Evolutionary conservation across 2,329 filamentous ascomycete genomes (phyloP), one percentile per base, ranked within the genome.

Genomic region (Elsinoe perseae): DNA sequence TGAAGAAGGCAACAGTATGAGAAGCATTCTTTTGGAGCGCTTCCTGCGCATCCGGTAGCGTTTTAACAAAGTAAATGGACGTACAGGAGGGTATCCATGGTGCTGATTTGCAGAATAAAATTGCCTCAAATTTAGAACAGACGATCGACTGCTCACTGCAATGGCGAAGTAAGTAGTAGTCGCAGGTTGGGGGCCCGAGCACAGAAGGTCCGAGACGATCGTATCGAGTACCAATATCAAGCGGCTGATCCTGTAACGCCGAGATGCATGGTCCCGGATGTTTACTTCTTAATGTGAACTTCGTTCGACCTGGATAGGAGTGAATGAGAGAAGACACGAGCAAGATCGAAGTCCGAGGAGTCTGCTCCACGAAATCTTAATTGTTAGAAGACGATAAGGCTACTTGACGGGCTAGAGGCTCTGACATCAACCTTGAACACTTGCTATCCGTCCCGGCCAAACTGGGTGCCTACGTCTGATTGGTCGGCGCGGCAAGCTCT

Each of bases 21-120:
- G 32, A 14, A 36, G 28, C 32, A 14, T 3, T 36, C 32, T 36
- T n/a, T n/a, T n/a, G n/a, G n/a, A n/a, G n/a, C n/a, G n/a, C n/a
- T n/a, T n/a, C n/a, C n/a, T 25, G 20, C n/a, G 4, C 1, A 23
- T 44, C 2, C 1, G 40, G n/a, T 12, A 36, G 10, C 32, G 32
- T n/a, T n/a, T n/a, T n/a, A 25, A 18, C 40, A 44, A 23, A 20
- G 20, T 23, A 20, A 21, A 44, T 44, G 28, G 34, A 79, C 80
- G 71, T 74, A 83, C 80, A 84, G 73, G 64, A 84, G 69, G 58
- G 81, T 84, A 68, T 84, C 81, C 81, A 84, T 84, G 56, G 55
- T 66, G 58, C 59, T 44, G 21, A 23, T 43, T 10, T 40, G 23
- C 46, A 16, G 32, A 20, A 54, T 8, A n/a, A 28, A 21, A 27